Evolutionary conservation across 139 green algal species (phyloP).

Genomic region (Edaphochlamys debaryana): DNA sequence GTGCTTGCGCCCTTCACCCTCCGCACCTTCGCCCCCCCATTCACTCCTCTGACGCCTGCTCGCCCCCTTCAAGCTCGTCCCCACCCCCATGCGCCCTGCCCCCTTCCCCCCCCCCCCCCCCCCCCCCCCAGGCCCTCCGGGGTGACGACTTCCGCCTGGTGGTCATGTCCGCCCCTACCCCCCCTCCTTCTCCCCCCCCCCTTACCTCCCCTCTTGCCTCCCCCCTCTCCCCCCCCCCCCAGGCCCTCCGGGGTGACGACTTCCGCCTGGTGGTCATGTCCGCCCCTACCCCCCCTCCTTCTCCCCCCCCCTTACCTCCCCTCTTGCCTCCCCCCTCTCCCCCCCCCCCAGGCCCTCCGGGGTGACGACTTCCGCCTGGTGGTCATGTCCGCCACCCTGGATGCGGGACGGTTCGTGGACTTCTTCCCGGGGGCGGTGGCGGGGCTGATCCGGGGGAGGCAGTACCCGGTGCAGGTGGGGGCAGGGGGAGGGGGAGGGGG

Average conservation of each 20-base stretch:
- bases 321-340: background rate
- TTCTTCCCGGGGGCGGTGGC: slow-evolving; percentile 81
- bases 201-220: background rate
- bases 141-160: slow-evolving; percentile 78
- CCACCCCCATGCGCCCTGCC: too few relatives aligned
- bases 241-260: too few relatives aligned
- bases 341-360: slow-evolving; percentile 11
- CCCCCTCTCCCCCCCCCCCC: too few relatives aligned
- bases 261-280: too few relatives aligned
- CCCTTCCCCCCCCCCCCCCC: too few relatives aligned
- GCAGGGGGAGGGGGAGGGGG: background rate
- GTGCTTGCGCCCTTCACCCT: too few relatives aligned
- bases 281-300: background rate
- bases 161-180: slow-evolving; percentile 96
- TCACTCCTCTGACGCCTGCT: too few relatives aligned
- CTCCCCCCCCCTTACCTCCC: too few relatives aligned
- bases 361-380: slow-evolving; percentile 78
- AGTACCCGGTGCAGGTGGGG: slow-evolving; percentile 74
- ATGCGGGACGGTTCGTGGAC: slow-evolving; percentile 69
- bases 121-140: slow-evolving; percentile 9
- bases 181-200: too few relatives aligned
- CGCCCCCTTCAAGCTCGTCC: too few relatives aligned
- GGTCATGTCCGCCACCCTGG: slow-evolving; percentile 97
- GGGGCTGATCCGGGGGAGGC: slow-evolving; percentile 78
- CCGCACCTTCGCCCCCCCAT: background rate